A percentile compares a stretch with the other conserved stretches of the same genome.
phyloP scores from a whole-genome alignment of 140 eudicot species.

The Oenanthe javanica region DNA sequence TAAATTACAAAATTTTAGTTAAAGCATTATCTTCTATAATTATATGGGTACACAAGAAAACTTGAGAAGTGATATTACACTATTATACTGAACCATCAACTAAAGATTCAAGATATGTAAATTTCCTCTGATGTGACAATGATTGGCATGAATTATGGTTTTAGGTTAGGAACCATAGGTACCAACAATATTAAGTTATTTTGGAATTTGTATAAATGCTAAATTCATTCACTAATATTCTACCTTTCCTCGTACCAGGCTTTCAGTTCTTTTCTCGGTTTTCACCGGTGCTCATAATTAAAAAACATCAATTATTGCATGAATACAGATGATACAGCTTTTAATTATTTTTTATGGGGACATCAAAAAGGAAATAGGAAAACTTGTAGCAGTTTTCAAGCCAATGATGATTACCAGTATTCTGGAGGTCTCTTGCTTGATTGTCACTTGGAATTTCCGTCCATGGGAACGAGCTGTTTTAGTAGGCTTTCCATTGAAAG shows the following conservation, averaged over 20 bases:
- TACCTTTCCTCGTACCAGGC: background rate
- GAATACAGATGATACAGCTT: background rate
- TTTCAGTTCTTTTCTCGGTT: background rate
- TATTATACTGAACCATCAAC: background rate
- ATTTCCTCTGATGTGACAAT: background rate
- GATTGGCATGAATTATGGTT: background rate
- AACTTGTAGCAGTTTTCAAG: background rate
- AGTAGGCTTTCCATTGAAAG: conserved; percentile 67
- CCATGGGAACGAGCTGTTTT: conserved; percentile 85
- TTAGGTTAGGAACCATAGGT: background rate
- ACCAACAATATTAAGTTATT: background rate
- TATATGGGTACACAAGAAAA: background rate
- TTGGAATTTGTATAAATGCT: background rate
- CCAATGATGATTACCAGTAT: conserved; percentile 44
- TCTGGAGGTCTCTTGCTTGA: conserved; percentile 71
- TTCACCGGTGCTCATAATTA: background rate
- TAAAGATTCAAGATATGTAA: background rate
- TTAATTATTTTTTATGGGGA: background rate
- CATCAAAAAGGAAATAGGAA: background rate
- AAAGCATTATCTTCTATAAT: background rate
- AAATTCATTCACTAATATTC: background rate
- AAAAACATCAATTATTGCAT: background rate
- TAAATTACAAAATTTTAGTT: background rate
- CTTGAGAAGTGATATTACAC: background rate
- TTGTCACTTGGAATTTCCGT: conserved; percentile 62